Evolutionary conservation across 441 rosid genomes (phyloP), one percentile per base, ranked within the genome.

Genomic region (Bocquillonia castaneifolia): DNA sequence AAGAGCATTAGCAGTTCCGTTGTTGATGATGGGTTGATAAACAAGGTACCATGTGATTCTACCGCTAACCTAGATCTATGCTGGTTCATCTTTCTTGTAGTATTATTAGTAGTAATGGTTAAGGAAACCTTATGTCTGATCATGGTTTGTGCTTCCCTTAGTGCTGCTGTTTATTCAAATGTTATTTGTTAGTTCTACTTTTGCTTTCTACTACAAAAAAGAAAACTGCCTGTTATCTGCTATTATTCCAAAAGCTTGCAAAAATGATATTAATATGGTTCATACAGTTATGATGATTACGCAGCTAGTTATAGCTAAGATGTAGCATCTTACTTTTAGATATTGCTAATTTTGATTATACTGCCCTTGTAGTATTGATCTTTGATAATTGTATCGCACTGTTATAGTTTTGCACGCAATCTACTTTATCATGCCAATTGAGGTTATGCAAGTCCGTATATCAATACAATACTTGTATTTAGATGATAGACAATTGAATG

Each of bases 1-100:
- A 94, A 92, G 85, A 88, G 92, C 86, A 87, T 94, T 81, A 90
- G 99, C 84, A 78, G 96, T 75, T 94, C 98, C 20, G 91, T 92
- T 59, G 74, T 92, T 76, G 98, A 92, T 67, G 99, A 92, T 84
- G 99, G 97, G 76, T 73, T 92, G 73, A 94, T 92, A 66, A 90
- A 79, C 85, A 90, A 94, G 99, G 99, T 91, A 81, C 58, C 48
- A 48, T 15, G 52, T 29, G 22, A 48, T 7, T 6, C 17, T 59
- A 22, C 50, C 69, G 56, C 28, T 57, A 45, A 52, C 15, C 32
- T 14, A 42, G 10, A 52, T 47, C 52, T 63, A 32, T 56, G 62
- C 32, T 68, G 48, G 64, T 64, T 14, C 29, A 1, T 59, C 32
- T 42, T 57, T 1, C 22, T 20, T 13, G 34, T 67, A 15, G 22